Base-by-base conservation (phyloP, 2,329 filamentous ascomycete species). In the Aaosphaeria arxii region DNA sequence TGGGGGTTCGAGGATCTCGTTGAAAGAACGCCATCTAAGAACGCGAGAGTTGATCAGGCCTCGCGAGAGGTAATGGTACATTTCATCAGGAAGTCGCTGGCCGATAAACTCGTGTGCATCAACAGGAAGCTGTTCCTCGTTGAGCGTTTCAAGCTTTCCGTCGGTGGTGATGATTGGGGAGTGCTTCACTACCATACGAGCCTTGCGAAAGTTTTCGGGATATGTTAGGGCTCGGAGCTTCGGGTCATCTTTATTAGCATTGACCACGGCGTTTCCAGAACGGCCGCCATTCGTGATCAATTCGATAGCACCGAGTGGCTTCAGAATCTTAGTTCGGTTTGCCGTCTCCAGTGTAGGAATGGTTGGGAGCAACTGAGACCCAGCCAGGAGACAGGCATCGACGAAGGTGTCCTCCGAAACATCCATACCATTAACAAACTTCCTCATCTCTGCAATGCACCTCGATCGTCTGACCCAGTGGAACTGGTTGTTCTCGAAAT, bases 91-190 rank as follows among this genome's bases (percentile, higher is more conserved):
- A 5, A 99, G 77, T 50, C 91, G 87, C 50, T 95, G 83, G n/a
- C 91, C 91, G 52, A 96, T 83, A 64, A 96, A 91, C 62, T 92
- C 86, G 64, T 95, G 89, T 56, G 94, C 86, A 65, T 97, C 91
- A 41, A 81, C 81, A 2, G 94, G 91, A 17, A 91, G 81, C 46
- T 83, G 79, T 6, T 89, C 86, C 46, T 78, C 81, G 58, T 91
- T 85, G 59, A 89, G 79, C 11, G 91, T 87, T 50, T 83, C 81
- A 43, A 96, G 81, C 60, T 87, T 84, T 38, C 94, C 94, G n/a
- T 82, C 83, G 46, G 83, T 79, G 32, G 85, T 83, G 55, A 96
- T 84, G 61, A 91, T 84, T 38, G 95, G 86, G 69, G 92, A 91
- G 69, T 97, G 92, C 62, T 91, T 87, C 43, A 96, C 83, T 1